Conservation (phyloP, 129 eudicot species). For the Mikania micrantha region DNA sequence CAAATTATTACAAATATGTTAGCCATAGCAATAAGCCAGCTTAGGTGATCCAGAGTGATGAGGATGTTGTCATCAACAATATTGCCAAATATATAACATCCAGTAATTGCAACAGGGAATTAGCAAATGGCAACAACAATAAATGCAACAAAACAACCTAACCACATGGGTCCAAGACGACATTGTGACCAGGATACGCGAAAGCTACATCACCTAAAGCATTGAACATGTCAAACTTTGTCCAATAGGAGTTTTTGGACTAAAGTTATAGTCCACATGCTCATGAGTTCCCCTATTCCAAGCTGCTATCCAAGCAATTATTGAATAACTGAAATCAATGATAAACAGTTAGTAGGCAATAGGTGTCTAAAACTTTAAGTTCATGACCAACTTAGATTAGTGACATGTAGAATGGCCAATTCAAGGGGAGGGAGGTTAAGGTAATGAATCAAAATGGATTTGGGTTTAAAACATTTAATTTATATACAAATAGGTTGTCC, state of each 20-base stretch:
- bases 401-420: not conserved
- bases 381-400: not conserved
- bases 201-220: slow-evolving; percentile 68
- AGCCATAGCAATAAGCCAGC: slow-evolving; percentile 61
- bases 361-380: not conserved
- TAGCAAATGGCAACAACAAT: slow-evolving; percentile 56
- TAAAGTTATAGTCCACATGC: slow-evolving; percentile 38
- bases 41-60: slow-evolving; percentile 47
- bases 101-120: slow-evolving; percentile 58
- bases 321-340: slow-evolving; percentile 41
- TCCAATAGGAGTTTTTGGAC: slow-evolving; percentile 20
- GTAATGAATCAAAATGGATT: not conserved
- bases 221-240: slow-evolving; percentile 33
- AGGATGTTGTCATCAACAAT: slow-evolving; percentile 57
- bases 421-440: too few species aligned
- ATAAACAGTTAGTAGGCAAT: not conserved
- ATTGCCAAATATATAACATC: slow-evolving; percentile 52
- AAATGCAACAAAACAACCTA: slow-evolving; percentile 64
- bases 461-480: not conserved
- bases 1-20: slow-evolving; percentile 69
- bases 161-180: slow-evolving; percentile 64
- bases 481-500: not conserved
- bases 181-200: slow-evolving; percentile 72
- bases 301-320: slow-evolving; percentile 52
- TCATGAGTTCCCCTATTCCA: slow-evolving; percentile 29